Evolutionary conservation across 768 basidiomycete genomes (phyloP), one percentile per base, ranked within the genome.

Genomic region (Boletus rex-veris): DNA sequence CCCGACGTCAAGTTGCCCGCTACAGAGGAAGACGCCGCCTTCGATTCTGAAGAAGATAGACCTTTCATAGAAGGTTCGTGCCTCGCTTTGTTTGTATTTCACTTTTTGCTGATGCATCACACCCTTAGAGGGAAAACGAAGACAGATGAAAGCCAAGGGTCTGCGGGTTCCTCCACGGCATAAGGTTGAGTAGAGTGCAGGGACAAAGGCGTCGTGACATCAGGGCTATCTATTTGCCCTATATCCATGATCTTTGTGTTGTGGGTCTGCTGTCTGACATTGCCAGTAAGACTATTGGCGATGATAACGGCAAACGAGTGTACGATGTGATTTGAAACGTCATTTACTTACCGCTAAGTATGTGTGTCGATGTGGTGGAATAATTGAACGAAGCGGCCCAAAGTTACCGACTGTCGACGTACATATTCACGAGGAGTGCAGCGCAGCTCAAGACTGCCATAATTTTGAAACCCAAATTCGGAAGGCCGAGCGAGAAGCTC

Each of bases 41-140:
- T 94, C 65, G 79, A 91, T 68, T 81, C 82, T 0, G 87, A 83
- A 10, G 92, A 88, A 67, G 92, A 95, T 70, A 74, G 73, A 59
- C 78, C 78, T 14, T 86, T 89, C 62, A 84, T 98, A 54, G 79
- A 90, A 73, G 91, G 93, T 92, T 61, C 58, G 87, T 74, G 30
- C 42, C 18, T 40, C 48, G 14, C 19, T 41, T 42, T 53, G 5
- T 18, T 53, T 48, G 35, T 9, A 39, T 28, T 48, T 10, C 12
- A 36, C 11, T 14, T 44, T 53, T 39, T 47, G 15, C 30, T 53
- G 21, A 46, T 50, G 31, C 24, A 47, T 63, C 47, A 46, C 57
- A 19, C 19, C 19, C 3, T 36, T 67, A 90, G 88, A 87, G 73
- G 80, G 83, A 2, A 89, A 85, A 71, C 82, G 89, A 62, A 82